Base-by-base conservation (phyloP, 305 asterid genomes). In the Plantago rigida region DNA sequence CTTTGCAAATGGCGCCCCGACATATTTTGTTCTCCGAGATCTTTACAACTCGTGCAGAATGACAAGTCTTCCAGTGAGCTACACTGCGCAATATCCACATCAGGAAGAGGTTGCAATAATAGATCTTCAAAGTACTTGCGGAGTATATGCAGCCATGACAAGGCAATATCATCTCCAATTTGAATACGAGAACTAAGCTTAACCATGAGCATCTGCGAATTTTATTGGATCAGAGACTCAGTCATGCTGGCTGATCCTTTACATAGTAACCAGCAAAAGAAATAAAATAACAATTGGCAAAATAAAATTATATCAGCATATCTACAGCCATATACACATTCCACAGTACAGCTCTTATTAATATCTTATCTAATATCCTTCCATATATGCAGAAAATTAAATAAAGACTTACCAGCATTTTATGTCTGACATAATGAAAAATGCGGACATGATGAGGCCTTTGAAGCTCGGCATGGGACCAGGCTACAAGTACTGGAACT, bases 31-130 rank as follows among this genome's bases (percentile, higher is more conserved):
- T 73, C 79, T 61, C 69, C 78, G 4, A 69, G 69, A 71, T 74
- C 76, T 61, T 15, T 64, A 42, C 64, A 45, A 70, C 81, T 73
- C 14, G 79, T 72, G 78, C 78, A 70, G 72, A 92, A 86, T 19
- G 97, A 97, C 0, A 94, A 83, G 67, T 77, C 97, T 72, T 89
- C 94, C 45, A 85, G 73, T 60, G 71, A 68, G 75, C 72, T 80
- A 68, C 73, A 73, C 26, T 22, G 70, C 44, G 72, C 80, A 56
- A 73, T 65, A 65, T 77, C 69, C 31, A 15, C 69, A 45, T 70
- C 76, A 24, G 69, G 65, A 66, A 87, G 57, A 14, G 95, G 87
- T 66, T 71, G 82, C 62, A 71, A 64, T n/a, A 89, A 60, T 56
- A 83, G 75, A 76, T 83, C 87, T 66, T 76, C 82, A 71, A 89